A percentile compares a stretch with the other conserved stretches of the same genome.
Conservation (phyloP, 106 monocot genomes). For the Dioscorea alata region DNA sequence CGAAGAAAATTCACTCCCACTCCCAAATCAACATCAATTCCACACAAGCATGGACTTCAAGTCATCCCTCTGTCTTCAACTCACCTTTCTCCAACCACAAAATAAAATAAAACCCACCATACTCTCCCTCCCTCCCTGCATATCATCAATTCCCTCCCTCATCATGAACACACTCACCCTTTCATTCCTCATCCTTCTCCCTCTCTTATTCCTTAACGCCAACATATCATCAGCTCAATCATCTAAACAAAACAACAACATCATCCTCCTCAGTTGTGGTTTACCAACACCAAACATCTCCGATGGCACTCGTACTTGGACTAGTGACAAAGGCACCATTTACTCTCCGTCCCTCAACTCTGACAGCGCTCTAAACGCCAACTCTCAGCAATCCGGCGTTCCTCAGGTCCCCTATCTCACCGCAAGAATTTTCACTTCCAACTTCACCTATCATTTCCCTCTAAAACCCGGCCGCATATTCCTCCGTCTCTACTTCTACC, state of each 20-base stretch:
- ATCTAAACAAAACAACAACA: neutral
- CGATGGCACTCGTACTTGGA: constrained; percentile 28
- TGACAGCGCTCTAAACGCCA: neutral
- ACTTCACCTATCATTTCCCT: constrained; percentile 64
- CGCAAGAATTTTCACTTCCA: constrained; percentile 53
- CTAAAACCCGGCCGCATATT: constrained; percentile 45
- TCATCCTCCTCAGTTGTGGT: constrained; percentile 41
- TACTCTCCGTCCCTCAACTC: constrained; percentile 10
- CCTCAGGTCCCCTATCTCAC: constrained; percentile 28
- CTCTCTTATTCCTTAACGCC: neutral
- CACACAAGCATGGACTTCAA: no score
- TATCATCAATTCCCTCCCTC: no score
- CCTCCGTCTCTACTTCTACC: constrained; percentile 73
- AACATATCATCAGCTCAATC: no score
- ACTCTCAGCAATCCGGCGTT: constrained; percentile 13
- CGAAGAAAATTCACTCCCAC: no score
- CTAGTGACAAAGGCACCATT: constrained; percentile 22
- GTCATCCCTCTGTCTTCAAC: no score
- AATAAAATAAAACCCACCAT: no score
- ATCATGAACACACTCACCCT: no score
- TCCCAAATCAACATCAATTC: no score
- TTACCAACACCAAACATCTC: neutral
- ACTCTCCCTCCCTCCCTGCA: no score
- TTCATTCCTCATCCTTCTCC: no score
- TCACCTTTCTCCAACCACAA: no score